Conservation (phyloP, 2,329 filamentous ascomycete species). For the Moelleriella libera region DNA sequence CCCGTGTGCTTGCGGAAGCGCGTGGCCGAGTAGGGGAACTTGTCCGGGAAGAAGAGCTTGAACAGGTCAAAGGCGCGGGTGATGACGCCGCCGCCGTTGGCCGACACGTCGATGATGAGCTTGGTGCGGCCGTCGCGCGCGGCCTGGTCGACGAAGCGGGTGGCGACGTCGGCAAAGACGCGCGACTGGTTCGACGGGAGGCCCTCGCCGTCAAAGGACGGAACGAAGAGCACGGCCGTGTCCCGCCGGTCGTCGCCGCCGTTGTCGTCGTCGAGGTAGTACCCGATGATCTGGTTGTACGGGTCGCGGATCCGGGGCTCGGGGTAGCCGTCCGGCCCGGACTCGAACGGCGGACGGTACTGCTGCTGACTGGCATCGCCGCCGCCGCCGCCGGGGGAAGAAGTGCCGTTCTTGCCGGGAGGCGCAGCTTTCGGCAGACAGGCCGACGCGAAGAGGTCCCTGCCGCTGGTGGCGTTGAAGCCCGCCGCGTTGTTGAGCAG, state of each 20-base stretch:
- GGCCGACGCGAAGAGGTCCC: neutral
- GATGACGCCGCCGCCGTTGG: conserved; percentile 43
- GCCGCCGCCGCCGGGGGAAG: no score
- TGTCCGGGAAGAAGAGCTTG: conserved; percentile 19
- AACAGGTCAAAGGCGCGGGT: conserved; percentile 34
- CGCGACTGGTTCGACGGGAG: neutral
- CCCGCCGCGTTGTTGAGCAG: neutral
- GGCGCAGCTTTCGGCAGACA: neutral
- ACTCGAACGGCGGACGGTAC: neutral
- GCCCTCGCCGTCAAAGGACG: conserved; percentile 8
- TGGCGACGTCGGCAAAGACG: conserved; percentile 6
- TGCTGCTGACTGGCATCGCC: neutral
- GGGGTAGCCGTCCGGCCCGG: conserved; percentile 11
- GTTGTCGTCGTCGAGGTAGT: conserved; percentile 13
- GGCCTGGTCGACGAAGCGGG: conserved; percentile 23
- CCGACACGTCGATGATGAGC: conserved; percentile 48
- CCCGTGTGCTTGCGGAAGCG: conserved; percentile 2
- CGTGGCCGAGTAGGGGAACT: conserved; percentile 2
- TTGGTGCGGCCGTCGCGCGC: conserved; percentile 16
- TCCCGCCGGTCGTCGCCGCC: conserved; percentile 6
- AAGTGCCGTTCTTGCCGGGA: no score
- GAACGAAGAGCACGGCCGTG: conserved; percentile 12
- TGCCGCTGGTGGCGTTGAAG: neutral
- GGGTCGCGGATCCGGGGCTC: conserved; percentile 10
- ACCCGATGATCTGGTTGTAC: conserved; percentile 11